Evolutionary conservation across 129 eudicot genomes (phyloP).

Genomic region (Mikania micrantha): DNA sequence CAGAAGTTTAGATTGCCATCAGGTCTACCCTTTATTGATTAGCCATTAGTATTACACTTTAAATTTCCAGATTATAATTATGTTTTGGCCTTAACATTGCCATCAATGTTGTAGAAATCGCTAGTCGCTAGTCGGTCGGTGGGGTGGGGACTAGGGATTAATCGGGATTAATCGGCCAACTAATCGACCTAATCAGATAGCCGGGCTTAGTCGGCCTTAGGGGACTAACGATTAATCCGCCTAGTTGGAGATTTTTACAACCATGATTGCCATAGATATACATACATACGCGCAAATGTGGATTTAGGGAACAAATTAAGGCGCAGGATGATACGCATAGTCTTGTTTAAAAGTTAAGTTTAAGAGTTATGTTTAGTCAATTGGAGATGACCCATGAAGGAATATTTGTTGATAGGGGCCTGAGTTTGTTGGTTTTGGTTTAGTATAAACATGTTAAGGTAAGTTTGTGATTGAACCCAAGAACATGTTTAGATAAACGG

Average conservation of each 20-base stretch:
- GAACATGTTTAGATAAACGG: too few species aligned
- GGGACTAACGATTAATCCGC: too few species aligned
- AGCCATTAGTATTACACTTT: slow-evolving; percentile 32
- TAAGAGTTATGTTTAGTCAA: slow-evolving; percentile 18
- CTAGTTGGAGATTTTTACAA: too few species aligned
- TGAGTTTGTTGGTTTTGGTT: too few species aligned
- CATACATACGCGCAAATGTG: not conserved
- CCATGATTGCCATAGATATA: not conserved
- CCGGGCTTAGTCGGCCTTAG: too few species aligned
- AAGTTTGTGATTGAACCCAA: too few species aligned
- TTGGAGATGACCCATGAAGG: slow-evolving; percentile 17
- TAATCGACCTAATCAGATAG: too few species aligned
- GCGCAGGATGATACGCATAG: not conserved
- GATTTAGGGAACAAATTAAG: not conserved
- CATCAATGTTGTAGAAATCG: too few species aligned
- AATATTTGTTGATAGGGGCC: not conserved
- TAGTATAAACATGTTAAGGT: too few species aligned
- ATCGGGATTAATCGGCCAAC: too few species aligned
- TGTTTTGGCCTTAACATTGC: slow-evolving; percentile 20
- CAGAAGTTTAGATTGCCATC: slow-evolving; percentile 46
- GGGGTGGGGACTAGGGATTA: too few species aligned
- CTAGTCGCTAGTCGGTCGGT: too few species aligned
- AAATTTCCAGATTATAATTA: slow-evolving; percentile 7
- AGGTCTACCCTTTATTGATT: slow-evolving; percentile 53
- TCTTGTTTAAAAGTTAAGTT: not conserved